These are phyloP conservation scores for Aspergillus fumigatiaffinis DNA, from an alignment of 2,329 filamentous ascomycete species.

Conservation along the genomic window DNA sequence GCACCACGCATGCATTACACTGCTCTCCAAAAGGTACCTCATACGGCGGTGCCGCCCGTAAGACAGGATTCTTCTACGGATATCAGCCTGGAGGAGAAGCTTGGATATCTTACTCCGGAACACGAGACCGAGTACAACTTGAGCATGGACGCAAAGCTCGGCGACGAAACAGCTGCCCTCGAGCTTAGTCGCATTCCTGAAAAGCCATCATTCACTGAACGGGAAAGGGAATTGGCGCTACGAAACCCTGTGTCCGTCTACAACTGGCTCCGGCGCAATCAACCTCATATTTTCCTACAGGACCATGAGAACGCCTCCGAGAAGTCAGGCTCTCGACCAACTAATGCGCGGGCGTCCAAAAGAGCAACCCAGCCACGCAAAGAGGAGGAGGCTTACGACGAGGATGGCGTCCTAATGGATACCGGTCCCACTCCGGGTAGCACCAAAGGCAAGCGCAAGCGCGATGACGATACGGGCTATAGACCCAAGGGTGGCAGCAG, in stretches of 20 bases:
- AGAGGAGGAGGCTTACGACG: conserved; percentile 42
- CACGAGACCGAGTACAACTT: conserved; percentile 43
- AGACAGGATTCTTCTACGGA: conserved; percentile 15
- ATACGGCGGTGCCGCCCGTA: conserved; percentile 18
- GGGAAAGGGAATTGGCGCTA: conserved; percentile 54
- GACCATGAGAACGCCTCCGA: conserved; percentile 56
- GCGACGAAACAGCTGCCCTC: conserved; percentile 46
- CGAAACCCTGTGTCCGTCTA: conserved; percentile 88
- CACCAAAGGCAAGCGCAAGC: conserved; percentile 44
- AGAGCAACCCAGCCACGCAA: conserved; percentile 35
- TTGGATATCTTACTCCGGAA: conserved; percentile 43
- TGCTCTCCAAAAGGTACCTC: conserved; percentile 29
- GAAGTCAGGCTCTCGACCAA: conserved; percentile 38
- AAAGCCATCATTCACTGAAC: conserved; percentile 45
- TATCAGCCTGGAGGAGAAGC: conserved; percentile 26
- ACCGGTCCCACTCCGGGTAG: conserved; percentile 26
- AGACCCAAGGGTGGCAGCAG: conserved; percentile 45
- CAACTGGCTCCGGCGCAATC: conserved; percentile 87
- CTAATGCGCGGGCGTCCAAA: conserved; percentile 41
- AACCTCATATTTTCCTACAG: conserved; percentile 79
- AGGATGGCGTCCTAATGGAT: conserved; percentile 41
- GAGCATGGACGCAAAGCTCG: conserved; percentile 39
- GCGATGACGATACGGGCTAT: conserved; percentile 46
- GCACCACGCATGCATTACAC: conserved; percentile 32
- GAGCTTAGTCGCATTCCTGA: conserved; percentile 45